Evolutionary conservation across 495 filamentous ascomycete genomes (phyloP), one percentile per base, ranked within the genome.

Genomic region (Trichoderma reesei): DNA sequence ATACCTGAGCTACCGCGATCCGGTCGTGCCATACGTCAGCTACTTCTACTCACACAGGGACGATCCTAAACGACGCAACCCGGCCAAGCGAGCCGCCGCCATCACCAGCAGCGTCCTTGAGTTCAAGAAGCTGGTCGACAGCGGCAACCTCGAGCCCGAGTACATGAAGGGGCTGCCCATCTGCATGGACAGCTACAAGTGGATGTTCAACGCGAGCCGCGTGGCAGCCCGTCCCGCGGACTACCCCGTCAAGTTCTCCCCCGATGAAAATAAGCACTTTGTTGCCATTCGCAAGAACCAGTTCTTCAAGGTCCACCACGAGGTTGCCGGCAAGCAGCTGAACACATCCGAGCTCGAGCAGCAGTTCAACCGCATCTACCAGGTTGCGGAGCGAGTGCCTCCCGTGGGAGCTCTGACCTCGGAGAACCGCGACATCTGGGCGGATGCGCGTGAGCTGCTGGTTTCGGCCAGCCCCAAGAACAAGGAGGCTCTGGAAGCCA

Each of bases 1-100:
- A 44, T 99, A 99, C 77, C 83, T 99, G 63, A 82, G 72, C 65
- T 96, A 96, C 80, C 90, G 93, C 65, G 95, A 97, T 75, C 95
- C 95, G 41, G 90, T 99, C 36, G 89, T 98, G 37, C 95, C 95
- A 64, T 99, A 98, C 73, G 95, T 99, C 68, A 96, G 91, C 73
- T 99, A 99, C 82, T 99, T 99, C 79, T 99, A 99, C 80, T 96
- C 91, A 41, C 93, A 96, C 82, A 85, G 89, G 63, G 95, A 99
- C 74, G 95, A 99, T 73, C 86, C 91, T 61, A 82, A 87, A 70
- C 86, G 93, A 63, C 87, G 91, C 41, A 82, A 96, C 78, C 95
- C 94, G 4, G 89, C 87, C 64, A 93, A 94, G 80, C 89, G 95
- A 64, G 95, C 95, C 14, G 95, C 95, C 0, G 91, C 92, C 56